Evolutionary conservation across 75 land plant species (phyloP).

Genomic region (Azolla pinnata): DNA sequence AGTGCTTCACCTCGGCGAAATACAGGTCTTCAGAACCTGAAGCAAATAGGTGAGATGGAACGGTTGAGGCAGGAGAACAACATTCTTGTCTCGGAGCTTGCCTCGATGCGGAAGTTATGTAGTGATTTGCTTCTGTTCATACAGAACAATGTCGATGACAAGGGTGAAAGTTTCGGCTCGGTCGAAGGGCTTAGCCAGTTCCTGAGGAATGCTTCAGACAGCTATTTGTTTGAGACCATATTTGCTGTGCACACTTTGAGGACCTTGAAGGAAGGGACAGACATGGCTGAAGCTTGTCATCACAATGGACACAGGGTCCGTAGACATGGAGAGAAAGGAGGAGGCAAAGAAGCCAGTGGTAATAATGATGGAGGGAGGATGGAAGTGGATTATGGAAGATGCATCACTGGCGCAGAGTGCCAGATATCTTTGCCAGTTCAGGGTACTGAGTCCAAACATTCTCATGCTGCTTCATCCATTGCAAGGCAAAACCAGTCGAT

Average conservation of each 20-base stretch:
- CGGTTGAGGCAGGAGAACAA: slow-evolving; percentile 52
- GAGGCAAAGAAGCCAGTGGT: not conserved
- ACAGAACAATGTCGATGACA: slow-evolving; percentile 5
- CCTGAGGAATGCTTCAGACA: not conserved
- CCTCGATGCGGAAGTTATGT: slow-evolving; percentile 51
- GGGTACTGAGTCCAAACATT: too few species aligned
- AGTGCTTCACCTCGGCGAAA: slow-evolving; percentile 20
- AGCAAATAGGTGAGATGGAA: slow-evolving; percentile 58
- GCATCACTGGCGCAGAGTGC: too few species aligned
- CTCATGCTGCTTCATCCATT: not conserved
- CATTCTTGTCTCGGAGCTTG: slow-evolving; percentile 52
- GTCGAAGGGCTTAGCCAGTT: slow-evolving; percentile 1
- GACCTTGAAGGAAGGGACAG: not conserved
- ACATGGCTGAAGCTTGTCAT: not conserved
- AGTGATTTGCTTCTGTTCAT: slow-evolving; percentile 30
- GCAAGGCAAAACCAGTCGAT: not conserved
- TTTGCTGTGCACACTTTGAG: slow-evolving; percentile 4
- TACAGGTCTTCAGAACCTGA: not conserved
- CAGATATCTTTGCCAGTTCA: too few species aligned
- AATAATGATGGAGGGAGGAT: not conserved
- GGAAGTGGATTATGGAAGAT: not conserved
- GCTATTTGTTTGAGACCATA: slow-evolving; percentile 1
- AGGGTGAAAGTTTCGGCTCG: not conserved
- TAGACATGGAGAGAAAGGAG: not conserved
- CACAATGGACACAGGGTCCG: not conserved